Conservation (phyloP, 306 rosid genomes). For the Quercus engelmannii region DNA sequence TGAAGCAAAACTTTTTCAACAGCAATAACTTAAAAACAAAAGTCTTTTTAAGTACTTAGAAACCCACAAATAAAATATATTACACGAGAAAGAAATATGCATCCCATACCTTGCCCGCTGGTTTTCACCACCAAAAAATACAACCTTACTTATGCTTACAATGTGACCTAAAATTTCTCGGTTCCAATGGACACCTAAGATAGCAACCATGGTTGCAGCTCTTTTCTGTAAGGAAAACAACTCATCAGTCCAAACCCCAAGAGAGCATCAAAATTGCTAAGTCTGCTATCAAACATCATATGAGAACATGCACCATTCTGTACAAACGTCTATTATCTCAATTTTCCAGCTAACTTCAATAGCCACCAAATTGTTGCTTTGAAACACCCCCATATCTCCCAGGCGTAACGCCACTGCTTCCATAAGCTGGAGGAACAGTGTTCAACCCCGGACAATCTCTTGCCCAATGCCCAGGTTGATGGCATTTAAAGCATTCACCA, state of each 20-base stretch:
- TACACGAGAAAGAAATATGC: not conserved
- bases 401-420: conserved; percentile 37
- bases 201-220: not conserved
- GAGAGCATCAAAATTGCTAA: conserved; percentile 2
- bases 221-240: not conserved
- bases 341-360: conserved; percentile 27
- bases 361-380: conserved; percentile 38
- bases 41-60: not conserved
- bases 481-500: conserved; percentile 78
- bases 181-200: not conserved
- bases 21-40: not conserved
- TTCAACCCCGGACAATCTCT: conserved; percentile 65
- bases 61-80: not conserved
- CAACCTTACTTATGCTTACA: not conserved
- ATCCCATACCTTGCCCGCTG: not conserved
- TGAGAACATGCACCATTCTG: not conserved
- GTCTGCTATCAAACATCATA: not conserved
- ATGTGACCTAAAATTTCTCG: not conserved
- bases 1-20: not conserved
- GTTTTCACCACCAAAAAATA: not conserved
- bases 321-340: conserved; percentile 5
- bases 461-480: conserved; percentile 80
- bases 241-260: not conserved
- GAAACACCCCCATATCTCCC: conserved; percentile 55
- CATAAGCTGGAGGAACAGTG: conserved; percentile 52